Evolutionary conservation across 2,329 filamentous ascomycete genomes (phyloP), one percentile per base, ranked within the genome.

Genomic region (Colletotrichum lini): DNA sequence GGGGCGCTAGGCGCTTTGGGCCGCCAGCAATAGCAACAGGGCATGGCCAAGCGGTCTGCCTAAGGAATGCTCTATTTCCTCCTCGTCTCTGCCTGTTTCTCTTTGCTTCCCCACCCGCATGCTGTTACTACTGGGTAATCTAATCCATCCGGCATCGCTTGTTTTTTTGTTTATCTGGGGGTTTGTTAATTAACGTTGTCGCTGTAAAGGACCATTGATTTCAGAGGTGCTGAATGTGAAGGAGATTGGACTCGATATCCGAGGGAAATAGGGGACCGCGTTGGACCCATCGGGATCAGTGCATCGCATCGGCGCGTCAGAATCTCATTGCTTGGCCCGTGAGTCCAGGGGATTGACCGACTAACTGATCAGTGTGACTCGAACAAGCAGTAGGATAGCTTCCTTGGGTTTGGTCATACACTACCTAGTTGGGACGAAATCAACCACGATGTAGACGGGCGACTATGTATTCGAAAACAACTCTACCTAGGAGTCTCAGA

Each of bases 201-300:
- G 44, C 26, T 47, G 42, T 38, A n/a, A 35, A 30, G 16, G 21
- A 30, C 8, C 50, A 12, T 49, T 18, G 44, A 45, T 21, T 35
- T 38, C 12, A 18, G 47, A 21, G 23, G 18, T 38, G 18, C 57
- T 44, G 56, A 50, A 44, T 56, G 56, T n/a, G 56, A 49, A 60
- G 57, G 56, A 66, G 26, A 70, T 70, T 67, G 42, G 49, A 26
- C 44, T 56, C 15, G 45, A 61, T 26, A 50, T 40, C n/a, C 49
- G 26, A 70, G 54, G 45, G 35, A 50, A 50, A 57, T 40, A 54
- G 35, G 35, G 54, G n/a, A 42, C 38, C 13, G 35, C 35, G n/a
- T 40, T 8, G 13, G 12, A 42, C 23, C 53, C 35, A 57, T 42
- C 54, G 40, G n/a, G 35, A 50, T 60, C 56, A 47, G 65, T 47